Percentiles rank a stretch among this genome's conserved stretches.
These are phyloP conservation scores for Sarocladium brachiariae DNA, from an alignment of 2,329 filamentous ascomycete genomes.

Conservation along the genomic window DNA sequence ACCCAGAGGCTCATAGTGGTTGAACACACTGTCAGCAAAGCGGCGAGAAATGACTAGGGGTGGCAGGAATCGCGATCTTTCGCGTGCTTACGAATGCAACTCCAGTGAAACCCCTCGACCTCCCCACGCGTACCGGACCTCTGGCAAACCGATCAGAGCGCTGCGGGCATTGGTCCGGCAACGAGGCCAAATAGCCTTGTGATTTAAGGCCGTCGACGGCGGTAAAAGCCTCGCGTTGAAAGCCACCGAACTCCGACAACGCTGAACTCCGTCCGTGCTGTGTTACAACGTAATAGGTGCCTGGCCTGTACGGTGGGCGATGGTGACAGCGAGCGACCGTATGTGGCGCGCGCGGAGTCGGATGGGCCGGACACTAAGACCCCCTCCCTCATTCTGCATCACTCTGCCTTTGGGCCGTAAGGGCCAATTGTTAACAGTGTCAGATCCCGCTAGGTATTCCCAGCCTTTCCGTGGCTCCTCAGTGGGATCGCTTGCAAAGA, in stretches of 20 bases:
- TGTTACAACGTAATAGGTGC: too few relatives aligned
- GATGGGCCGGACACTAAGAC: conserved; percentile 9
- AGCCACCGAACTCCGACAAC: too few relatives aligned
- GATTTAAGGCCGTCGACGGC: too few relatives aligned
- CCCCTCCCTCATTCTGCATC: neutral
- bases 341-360: conserved; percentile 4
- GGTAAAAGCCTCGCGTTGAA: too few relatives aligned
- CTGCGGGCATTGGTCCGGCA: neutral
- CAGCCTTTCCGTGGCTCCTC: too few relatives aligned
- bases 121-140: neutral
- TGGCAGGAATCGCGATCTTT: conserved; percentile 6
- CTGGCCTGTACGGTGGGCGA: too few relatives aligned
- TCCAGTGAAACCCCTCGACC: neutral
- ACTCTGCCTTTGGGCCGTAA: neutral
- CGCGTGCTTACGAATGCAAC: conserved; percentile 7
- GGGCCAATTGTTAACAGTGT: neutral
- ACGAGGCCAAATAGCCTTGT: neutral
- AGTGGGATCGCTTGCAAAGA: too few relatives aligned
- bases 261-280: too few relatives aligned
- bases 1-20: neutral
- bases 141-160: neutral
- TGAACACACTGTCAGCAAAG: neutral
- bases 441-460: neutral
- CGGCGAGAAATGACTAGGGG: conserved; percentile 7
- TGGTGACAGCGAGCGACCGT: neutral